These are phyloP conservation scores for carrot (Daucus carota) DNA, from an alignment of 129 eudicot species.

Conservation along the genomic window DNA sequence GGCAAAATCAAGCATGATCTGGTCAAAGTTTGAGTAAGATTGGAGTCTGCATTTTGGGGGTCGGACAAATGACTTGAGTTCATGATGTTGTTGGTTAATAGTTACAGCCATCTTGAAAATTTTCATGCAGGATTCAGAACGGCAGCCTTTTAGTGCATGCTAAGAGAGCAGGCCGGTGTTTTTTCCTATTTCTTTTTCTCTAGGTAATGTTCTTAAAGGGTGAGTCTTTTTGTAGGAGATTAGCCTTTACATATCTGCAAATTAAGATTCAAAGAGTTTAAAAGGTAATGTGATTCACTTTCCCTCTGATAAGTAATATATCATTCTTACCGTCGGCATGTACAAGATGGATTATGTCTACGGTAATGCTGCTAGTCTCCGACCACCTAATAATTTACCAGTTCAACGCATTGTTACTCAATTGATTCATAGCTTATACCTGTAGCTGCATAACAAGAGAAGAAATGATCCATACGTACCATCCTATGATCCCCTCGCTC, in stretches of 20 bases:
- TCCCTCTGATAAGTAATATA: background rate
- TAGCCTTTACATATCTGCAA: conserved; percentile 67
- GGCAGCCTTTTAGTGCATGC: conserved; percentile 56
- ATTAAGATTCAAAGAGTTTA: background rate
- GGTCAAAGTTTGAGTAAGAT: conserved; percentile 76
- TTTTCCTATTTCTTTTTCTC: conserved; percentile 19
- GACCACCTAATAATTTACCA: conserved; percentile 37
- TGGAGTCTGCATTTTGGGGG: conserved; percentile 77
- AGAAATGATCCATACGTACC: conserved; percentile 16
- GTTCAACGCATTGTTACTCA: background rate
- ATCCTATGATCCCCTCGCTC: conserved; percentile 66
- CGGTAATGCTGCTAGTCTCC: conserved; percentile 67
- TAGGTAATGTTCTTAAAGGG: conserved; percentile 38
- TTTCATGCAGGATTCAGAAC: conserved; percentile 30
- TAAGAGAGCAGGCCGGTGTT: conserved; percentile 26
- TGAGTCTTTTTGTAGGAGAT: conserved; percentile 59
- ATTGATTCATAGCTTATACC: background rate
- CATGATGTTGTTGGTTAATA: conserved; percentile 65
- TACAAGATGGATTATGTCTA: conserved; percentile 8
- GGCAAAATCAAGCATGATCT: conserved; percentile 48
- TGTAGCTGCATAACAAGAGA: background rate
- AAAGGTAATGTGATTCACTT: no score
- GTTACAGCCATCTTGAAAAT: conserved; percentile 81
- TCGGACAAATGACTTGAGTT: conserved; percentile 53
- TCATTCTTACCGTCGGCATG: conserved; percentile 40